Evolutionary conservation across 2,329 filamentous ascomycete species (phyloP).

Genomic region (Beauveria sp.): DNA sequence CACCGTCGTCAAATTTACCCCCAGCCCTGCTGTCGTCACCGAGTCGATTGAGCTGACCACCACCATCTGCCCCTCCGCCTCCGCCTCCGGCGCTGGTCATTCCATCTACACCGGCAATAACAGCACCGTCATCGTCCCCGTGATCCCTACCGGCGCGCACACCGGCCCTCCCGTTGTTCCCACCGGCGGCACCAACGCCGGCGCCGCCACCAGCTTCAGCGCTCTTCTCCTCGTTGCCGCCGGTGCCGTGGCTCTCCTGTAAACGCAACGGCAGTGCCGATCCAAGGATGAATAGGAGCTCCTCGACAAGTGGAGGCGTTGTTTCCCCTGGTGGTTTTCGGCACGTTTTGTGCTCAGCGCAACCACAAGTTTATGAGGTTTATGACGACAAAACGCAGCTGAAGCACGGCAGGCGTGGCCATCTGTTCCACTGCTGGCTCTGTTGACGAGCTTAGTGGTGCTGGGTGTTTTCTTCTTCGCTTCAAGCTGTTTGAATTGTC

Average conservation of each 20-base stretch:
- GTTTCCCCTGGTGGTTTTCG: constrained; percentile 8
- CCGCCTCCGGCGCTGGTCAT: constrained; percentile 18
- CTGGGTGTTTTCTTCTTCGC: not conserved
- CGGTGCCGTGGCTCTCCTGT: constrained; percentile 29
- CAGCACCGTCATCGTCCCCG: constrained; percentile 22
- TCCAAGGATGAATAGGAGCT: constrained; percentile 12
- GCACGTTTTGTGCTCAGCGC: constrained; percentile 17
- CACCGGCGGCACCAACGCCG: constrained; percentile 19
- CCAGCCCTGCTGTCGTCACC: constrained; percentile 15
- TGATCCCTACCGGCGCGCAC: constrained; percentile 14
- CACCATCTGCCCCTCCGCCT: constrained; percentile 15
- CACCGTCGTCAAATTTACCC: not conserved
- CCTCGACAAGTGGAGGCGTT: constrained; percentile 20
- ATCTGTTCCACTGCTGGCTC: constrained; percentile 2
- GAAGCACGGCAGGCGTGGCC: not conserved
- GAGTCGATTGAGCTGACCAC: constrained; percentile 19
- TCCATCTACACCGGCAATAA: constrained; percentile 25
- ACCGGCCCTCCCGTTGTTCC: constrained; percentile 17
- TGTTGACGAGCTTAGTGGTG: not conserved
- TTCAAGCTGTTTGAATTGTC: not conserved
- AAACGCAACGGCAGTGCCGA: constrained; percentile 9
- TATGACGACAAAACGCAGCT: constrained; percentile 10
- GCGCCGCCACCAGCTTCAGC: constrained; percentile 26
- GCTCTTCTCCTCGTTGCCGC: constrained; percentile 29
- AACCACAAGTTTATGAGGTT: constrained; percentile 29